phyloP scores from a whole-genome alignment of 306 rosid genomes.

The Abrus pulchellus region DNA sequence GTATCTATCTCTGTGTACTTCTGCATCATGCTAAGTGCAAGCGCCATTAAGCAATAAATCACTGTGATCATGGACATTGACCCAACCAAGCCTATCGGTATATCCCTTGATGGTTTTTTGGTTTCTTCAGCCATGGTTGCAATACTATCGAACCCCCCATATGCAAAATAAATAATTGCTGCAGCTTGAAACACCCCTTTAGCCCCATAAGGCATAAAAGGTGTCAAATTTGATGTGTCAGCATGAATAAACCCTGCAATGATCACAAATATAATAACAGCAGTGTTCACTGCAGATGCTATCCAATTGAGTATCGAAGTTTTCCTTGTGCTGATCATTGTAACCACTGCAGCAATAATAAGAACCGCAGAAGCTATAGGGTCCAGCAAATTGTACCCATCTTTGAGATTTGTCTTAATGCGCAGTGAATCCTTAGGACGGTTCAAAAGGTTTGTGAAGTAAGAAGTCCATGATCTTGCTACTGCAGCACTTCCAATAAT shows the following conservation, averaged over 20 bases:
- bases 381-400: constrained; percentile 69
- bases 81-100: constrained; percentile 75
- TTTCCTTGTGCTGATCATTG: constrained; percentile 73
- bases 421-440: constrained; percentile 61
- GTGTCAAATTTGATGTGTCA: constrained; percentile 63
- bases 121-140: constrained; percentile 89
- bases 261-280: constrained; percentile 62
- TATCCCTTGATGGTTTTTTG: constrained; percentile 75
- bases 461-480: constrained; percentile 83
- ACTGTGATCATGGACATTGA: constrained; percentile 80
- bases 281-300: constrained; percentile 68
- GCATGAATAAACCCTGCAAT: constrained; percentile 65
- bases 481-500: constrained; percentile 75
- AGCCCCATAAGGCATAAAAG: constrained; percentile 70
- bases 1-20: constrained; percentile 67
- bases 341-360: constrained; percentile 52
- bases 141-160: constrained; percentile 73
- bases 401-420: constrained; percentile 58
- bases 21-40: constrained; percentile 79
- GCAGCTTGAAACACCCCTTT: constrained; percentile 76
- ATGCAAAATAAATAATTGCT: constrained; percentile 77
- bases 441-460: constrained; percentile 69
- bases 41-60: constrained; percentile 77
- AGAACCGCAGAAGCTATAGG: constrained; percentile 76
- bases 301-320: constrained; percentile 76